Evolutionary conservation across 2,329 filamentous ascomycete genomes (phyloP).

Genomic region (Calonectria pteridis): DNA sequence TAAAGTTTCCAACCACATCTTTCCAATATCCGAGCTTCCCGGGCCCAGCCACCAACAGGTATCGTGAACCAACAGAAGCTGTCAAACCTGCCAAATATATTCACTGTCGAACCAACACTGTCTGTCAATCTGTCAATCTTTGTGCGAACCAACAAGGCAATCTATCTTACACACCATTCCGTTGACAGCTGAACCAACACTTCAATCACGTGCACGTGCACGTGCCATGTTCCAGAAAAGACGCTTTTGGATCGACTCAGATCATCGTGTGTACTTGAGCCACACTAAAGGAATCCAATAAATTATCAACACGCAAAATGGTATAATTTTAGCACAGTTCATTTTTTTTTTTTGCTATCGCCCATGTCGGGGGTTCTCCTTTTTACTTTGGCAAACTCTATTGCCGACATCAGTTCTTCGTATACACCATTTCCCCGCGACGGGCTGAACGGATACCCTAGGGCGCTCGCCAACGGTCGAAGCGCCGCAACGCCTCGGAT

Average conservation of each 20-base stretch:
- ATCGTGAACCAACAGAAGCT: background rate
- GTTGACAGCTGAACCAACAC: background rate
- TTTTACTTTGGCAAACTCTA: background rate
- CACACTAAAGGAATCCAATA: background rate
- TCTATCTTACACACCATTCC: background rate
- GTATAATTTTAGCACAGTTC: background rate
- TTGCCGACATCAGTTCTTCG: background rate
- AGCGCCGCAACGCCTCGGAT: background rate
- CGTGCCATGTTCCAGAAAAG: background rate
- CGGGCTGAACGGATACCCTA: background rate
- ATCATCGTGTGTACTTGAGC: background rate
- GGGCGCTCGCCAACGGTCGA: background rate
- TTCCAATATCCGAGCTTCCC: background rate
- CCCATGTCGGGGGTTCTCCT: background rate
- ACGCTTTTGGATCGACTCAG: background rate
- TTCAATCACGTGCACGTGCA: background rate
- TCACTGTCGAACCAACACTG: background rate
- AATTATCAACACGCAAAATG: too few relatives aligned
- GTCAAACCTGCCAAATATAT: background rate
- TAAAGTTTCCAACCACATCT: background rate
- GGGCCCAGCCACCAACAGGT: background rate
- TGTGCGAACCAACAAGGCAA: background rate
- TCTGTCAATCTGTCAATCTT: background rate
- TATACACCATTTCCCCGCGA: conserved; percentile 5
- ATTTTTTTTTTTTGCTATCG: background rate